Percentiles rank a stretch among this genome's conserved stretches.
Conservation (phyloP, 1,284 basidiomycete genomes). For the Jaminaea rosea region DNA sequence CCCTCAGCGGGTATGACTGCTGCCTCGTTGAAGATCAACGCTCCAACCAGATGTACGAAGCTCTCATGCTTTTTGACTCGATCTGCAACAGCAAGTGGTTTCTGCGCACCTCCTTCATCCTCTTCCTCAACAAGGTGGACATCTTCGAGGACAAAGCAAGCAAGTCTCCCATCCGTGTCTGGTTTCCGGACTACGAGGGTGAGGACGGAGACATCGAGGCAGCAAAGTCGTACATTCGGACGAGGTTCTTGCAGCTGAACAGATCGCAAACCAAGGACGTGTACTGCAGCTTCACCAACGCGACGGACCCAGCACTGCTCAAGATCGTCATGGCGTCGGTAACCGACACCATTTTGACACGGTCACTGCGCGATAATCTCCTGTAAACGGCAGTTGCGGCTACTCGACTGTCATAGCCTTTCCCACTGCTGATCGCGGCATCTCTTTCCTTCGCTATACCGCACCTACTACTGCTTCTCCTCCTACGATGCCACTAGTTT, state of each 20-base stretch:
- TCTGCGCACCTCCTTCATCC: slow-evolving; percentile 77
- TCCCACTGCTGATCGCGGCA: not conserved
- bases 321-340: slow-evolving; percentile 70
- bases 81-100: slow-evolving; percentile 96
- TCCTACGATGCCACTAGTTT: no score
- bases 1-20: slow-evolving; percentile 79
- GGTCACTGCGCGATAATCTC: slow-evolving; percentile 16
- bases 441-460: not conserved
- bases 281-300: slow-evolving; percentile 77
- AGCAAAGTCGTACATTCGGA: slow-evolving; percentile 82
- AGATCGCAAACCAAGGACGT: slow-evolving; percentile 80
- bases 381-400: not conserved
- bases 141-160: slow-evolving; percentile 73
- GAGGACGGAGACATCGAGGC: slow-evolving; percentile 56
- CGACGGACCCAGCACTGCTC: slow-evolving; percentile 83
- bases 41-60: slow-evolving; percentile 92
- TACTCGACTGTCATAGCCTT: not conserved
- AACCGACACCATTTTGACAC: slow-evolving; percentile 38
- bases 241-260: slow-evolving; percentile 70
- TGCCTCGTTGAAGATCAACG: slow-evolving; percentile 87
- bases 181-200: slow-evolving; percentile 53
- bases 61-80: slow-evolving; percentile 88
- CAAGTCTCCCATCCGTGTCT: slow-evolving; percentile 69
- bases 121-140: slow-evolving; percentile 58
- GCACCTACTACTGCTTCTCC: not conserved